Evolutionary conservation across 768 basidiomycete species (phyloP).

Genomic region (Phanerodontia chrysosporium): DNA sequence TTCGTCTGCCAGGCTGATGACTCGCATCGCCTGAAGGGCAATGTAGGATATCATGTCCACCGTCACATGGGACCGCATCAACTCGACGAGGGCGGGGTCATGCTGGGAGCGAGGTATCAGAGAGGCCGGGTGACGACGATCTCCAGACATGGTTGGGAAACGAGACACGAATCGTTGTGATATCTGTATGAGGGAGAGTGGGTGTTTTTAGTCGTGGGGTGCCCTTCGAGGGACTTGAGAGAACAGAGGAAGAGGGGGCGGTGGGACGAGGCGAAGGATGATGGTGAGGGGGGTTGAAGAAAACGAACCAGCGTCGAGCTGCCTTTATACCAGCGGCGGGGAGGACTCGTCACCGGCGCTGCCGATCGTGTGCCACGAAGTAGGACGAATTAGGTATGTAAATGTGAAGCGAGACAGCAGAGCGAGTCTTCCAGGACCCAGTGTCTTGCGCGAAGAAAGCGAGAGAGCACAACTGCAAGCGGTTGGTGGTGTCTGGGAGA

Average conservation of each 20-base stretch:
- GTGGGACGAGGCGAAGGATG: constrained; percentile 13
- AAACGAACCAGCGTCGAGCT: constrained; percentile 11
- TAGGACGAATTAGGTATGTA: background rate
- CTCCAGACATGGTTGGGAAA: constrained; percentile 33
- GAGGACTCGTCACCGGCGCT: constrained; percentile 11
- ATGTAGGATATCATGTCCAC: constrained; percentile 85
- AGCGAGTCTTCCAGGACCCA: background rate
- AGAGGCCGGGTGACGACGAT: constrained; percentile 68
- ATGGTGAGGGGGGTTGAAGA: constrained; percentile 3
- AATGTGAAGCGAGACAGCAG: background rate
- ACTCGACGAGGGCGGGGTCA: constrained; percentile 74
- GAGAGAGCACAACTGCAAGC: background rate
- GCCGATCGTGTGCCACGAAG: constrained; percentile 13
- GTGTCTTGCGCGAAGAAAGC: background rate
- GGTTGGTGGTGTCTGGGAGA: background rate
- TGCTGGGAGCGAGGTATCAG: constrained; percentile 74
- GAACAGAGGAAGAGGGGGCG: constrained; percentile 21
- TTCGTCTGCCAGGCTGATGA: constrained; percentile 68
- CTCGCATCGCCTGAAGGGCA: constrained; percentile 69
- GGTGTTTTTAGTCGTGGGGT: constrained; percentile 26
- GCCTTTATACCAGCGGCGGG: constrained; percentile 19
- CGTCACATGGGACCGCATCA: constrained; percentile 75
- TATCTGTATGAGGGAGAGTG: constrained; percentile 21
- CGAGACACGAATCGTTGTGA: constrained; percentile 16
- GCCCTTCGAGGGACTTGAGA: constrained; percentile 34